Base-by-base conservation (phyloP, 768 basidiomycete genomes). In the Rossbeevera mucosa region DNA sequence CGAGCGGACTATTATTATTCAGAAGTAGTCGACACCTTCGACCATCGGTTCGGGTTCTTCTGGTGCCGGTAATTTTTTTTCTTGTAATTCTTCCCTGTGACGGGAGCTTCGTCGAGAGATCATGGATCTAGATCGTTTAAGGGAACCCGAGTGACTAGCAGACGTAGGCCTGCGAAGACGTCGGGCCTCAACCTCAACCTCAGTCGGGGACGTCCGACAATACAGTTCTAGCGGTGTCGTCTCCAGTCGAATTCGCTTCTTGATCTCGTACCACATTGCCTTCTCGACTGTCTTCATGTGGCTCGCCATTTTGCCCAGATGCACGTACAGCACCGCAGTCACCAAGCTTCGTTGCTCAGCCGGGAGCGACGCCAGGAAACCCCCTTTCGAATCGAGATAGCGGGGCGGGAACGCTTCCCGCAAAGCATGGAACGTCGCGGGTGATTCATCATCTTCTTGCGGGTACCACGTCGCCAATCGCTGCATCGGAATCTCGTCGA, bases 221-320 rank as follows among this genome's bases (percentile, higher is more conserved):
- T 64, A 64, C 14, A 67, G 47, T 21, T 60, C 57, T 33, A 64
- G 33, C 16, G 64, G 64, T 43, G 52, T 48, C 41, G 48, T 54
- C 49, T 66, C 62, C 48, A 65, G 47, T 14, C 51, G 60, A 25
- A 73, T 62, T 22, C 74, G 73, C 31, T 62, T 57, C 29, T 52
- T 55, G 5, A 78, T 54, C 53, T 79, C 76, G 22, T 51, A 33
- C 51, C 43, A 54, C 8, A 79, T 65, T 2, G 63, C 61, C 11
- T 52, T 51, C 44, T 78, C 72, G 30, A 81, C 66, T 20, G 49
- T 31, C 4, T 71, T 63, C 78, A 80, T 79, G 16, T 68, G 62
- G 28, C 26, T 31, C 6, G 69, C 68, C 68, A 73, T 68, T 30
- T 64, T 59, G 5, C 59, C 59, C 9, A 79, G 56, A 0, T 63